Conservation (phyloP, 2,329 filamentous ascomycete species). For the Diaporthe batatas region DNA sequence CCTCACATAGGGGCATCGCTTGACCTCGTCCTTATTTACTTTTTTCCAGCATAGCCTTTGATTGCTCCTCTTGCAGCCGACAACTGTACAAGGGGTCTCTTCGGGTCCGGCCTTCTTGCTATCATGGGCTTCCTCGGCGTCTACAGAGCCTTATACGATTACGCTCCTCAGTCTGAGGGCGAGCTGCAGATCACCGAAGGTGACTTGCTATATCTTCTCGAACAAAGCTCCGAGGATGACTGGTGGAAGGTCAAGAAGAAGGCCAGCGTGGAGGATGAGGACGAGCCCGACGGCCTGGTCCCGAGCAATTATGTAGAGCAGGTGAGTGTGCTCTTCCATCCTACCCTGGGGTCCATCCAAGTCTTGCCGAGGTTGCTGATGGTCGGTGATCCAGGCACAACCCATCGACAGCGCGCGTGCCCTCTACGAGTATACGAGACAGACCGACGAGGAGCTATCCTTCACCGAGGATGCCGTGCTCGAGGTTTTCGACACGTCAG, state of each 20-base stretch:
- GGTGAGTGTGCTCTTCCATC: slow-evolving; percentile 66
- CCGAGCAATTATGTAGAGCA: slow-evolving; percentile 96
- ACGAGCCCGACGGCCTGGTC: slow-evolving; percentile 90
- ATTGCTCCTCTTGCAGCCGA: slow-evolving; percentile 28
- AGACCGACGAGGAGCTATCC: slow-evolving; percentile 97
- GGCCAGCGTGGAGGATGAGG: slow-evolving; percentile 84
- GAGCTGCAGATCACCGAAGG: slow-evolving; percentile 89
- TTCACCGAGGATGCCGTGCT: slow-evolving; percentile 90
- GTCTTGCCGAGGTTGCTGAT: slow-evolving; percentile 21
- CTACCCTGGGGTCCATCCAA: background rate
- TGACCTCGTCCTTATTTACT: slow-evolving; percentile 1
- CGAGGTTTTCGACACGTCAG: slow-evolving; percentile 88
- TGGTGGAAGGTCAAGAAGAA: slow-evolving; percentile 99
- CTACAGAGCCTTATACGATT: slow-evolving; percentile 93
- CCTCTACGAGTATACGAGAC: slow-evolving; percentile 97
- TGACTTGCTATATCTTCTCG: slow-evolving; percentile 88
- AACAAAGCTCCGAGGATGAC: slow-evolving; percentile 81
- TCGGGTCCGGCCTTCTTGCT: slow-evolving; percentile 23
- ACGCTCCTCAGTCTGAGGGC: slow-evolving; percentile 85
- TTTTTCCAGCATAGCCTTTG: background rate
- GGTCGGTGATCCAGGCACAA: slow-evolving; percentile 59
- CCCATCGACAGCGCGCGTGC: slow-evolving; percentile 80
- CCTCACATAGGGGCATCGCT: slow-evolving; percentile 17
- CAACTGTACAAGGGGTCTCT: background rate
- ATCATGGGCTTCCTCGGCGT: slow-evolving; percentile 92